Percentiles rank a stretch among this genome's conserved stretches.
These are phyloP conservation scores for Fusarium ramigenum DNA, from an alignment of 2,329 filamentous ascomycete genomes.

Conservation along the genomic window DNA sequence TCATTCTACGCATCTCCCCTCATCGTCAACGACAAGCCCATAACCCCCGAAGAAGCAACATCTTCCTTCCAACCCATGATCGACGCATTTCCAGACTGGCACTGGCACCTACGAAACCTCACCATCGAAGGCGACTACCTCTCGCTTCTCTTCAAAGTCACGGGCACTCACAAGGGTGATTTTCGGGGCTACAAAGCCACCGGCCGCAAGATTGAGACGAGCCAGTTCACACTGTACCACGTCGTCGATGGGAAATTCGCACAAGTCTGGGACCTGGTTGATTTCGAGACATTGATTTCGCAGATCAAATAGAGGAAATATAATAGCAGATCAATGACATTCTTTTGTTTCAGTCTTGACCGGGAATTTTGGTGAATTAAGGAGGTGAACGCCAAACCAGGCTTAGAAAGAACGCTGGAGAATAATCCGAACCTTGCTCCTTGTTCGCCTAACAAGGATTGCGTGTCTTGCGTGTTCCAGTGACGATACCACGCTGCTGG, in stretches of 20 bases:
- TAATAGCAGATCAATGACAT: neutral
- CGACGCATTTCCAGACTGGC: constrained; percentile 14
- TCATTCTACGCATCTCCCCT: neutral
- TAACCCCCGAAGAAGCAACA: neutral
- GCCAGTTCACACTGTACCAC: constrained; percentile 11
- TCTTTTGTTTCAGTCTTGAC: neutral
- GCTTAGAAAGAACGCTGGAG: neutral
- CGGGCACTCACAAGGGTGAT: neutral
- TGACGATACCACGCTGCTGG: neutral
- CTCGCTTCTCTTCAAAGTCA: constrained; percentile 4
- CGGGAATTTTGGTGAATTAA: neutral
- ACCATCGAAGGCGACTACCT: neutral
- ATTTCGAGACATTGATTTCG: neutral
- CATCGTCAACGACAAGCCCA: neutral
- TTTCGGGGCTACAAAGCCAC: constrained; percentile 6
- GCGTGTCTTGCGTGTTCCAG: neutral
- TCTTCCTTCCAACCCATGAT: neutral
- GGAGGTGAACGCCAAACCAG: neutral
- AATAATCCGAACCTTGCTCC: neutral
- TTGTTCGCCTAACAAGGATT: neutral
- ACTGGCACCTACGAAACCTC: neutral
- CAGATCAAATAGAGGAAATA: constrained; percentile 2
- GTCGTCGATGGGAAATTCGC: constrained; percentile 3
- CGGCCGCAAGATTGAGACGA: neutral
- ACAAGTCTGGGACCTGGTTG: constrained; percentile 7